Percentiles rank a stretch among this genome's conserved stretches.
phyloP scores from a whole-genome alignment of 495 filamentous ascomycete species.

The Talaromyces trachyspermus region DNA sequence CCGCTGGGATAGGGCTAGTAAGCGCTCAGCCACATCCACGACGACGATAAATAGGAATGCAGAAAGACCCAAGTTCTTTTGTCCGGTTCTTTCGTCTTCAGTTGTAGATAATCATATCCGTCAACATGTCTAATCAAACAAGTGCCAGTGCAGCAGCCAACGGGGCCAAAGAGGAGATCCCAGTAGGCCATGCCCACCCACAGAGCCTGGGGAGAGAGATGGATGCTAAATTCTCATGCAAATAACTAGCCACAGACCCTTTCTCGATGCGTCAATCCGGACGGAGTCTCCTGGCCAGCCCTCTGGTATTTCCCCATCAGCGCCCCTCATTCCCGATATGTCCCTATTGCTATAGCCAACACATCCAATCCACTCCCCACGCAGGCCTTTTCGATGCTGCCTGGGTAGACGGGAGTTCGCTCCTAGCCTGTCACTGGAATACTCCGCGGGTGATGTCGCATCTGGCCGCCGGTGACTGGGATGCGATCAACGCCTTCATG shows the following conservation, averaged over 20 bases:
- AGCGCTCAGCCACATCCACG: neutral
- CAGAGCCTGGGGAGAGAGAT: neutral
- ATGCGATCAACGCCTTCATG: neutral
- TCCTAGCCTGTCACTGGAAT: neutral
- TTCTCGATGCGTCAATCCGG: neutral
- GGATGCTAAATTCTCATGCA: neutral
- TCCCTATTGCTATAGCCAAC: neutral
- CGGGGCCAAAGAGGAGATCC: neutral
- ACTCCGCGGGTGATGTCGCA: neutral
- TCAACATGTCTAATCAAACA: neutral
- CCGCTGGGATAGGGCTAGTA: neutral
- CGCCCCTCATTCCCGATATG: neutral
- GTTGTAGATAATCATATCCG: neutral
- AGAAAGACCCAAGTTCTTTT: neutral
- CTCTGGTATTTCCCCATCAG: neutral
- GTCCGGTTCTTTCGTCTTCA: neutral
- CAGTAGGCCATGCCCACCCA: neutral
- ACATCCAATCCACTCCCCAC: neutral
- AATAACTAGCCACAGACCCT: neutral
- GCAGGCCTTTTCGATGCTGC: neutral
- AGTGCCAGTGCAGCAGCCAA: neutral
- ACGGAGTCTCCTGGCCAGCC: neutral
- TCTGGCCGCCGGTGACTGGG: neutral
- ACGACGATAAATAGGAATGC: constrained; percentile 1
- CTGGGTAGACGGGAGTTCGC: neutral